Conservation (phyloP, 1,284 basidiomycete genomes). For the Austropuccinia psidii region DNA sequence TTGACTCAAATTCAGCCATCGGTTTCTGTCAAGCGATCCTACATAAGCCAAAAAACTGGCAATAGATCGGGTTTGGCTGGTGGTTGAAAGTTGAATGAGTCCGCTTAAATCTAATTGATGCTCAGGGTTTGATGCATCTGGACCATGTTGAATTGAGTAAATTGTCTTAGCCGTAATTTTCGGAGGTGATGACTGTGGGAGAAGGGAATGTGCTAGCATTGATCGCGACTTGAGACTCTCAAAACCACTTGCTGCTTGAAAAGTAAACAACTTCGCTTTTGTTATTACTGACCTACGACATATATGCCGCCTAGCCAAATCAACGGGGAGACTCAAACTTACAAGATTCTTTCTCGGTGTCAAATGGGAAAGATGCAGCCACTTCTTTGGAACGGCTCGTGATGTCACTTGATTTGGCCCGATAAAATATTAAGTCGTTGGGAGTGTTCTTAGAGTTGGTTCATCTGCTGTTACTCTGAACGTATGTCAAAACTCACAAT, state of each 20-base stretch:
- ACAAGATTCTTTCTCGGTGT: constrained; percentile 17
- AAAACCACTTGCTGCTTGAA: neutral
- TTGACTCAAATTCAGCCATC: neutral
- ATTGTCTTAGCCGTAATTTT: constrained; percentile 16
- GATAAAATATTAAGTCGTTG: neutral
- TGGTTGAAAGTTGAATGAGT: constrained; percentile 25
- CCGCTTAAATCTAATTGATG: constrained; percentile 25
- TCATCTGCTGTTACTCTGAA: neutral
- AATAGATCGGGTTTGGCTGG: constrained; percentile 17
- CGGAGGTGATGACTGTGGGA: constrained; percentile 5
- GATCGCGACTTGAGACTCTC: neutral
- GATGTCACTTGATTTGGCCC: constrained; percentile 8
- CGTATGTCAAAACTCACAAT: constrained; percentile 10
- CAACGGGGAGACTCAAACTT: neutral
- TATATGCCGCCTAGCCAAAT: neutral
- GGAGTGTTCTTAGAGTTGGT: neutral
- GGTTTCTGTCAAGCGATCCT: neutral
- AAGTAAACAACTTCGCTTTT: neutral
- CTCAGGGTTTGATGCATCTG: neutral
- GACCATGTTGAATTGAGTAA: constrained; percentile 23
- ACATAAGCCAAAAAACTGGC: constrained; percentile 20
- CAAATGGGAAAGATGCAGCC: constrained; percentile 14
- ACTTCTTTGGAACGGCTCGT: constrained; percentile 28
- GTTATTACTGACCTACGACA: neutral
- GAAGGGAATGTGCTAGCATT: constrained; percentile 12